Conservation (phyloP, 495 filamentous ascomycete genomes). For the Penicillium bovifimosum region DNA sequence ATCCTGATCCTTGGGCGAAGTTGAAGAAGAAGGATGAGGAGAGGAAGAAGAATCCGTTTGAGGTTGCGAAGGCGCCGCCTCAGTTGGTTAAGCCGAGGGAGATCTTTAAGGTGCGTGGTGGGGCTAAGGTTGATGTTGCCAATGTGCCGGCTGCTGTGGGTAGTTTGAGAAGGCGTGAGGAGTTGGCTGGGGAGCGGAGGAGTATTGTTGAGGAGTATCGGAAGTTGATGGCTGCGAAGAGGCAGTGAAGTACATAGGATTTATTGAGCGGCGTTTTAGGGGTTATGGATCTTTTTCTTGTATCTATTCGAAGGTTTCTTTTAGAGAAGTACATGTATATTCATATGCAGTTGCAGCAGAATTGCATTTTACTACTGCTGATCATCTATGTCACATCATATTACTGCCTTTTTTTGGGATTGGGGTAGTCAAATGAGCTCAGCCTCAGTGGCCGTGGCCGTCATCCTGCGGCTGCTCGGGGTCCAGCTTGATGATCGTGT, state of each 20-base stretch:
- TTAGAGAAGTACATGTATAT: background rate
- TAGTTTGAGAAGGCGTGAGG: constrained; percentile 76
- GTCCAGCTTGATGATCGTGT: constrained; percentile 98
- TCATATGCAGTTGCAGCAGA: constrained; percentile 21
- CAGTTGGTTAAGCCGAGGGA: constrained; percentile 61
- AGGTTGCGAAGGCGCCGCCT: constrained; percentile 78
- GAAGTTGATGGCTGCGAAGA: constrained; percentile 67
- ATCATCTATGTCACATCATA: constrained; percentile 29
- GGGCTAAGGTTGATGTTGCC: constrained; percentile 64
- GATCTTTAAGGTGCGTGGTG: constrained; percentile 62
- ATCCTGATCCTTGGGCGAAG: constrained; percentile 78
- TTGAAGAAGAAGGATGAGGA: constrained; percentile 57
- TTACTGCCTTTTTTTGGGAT: constrained; percentile 25
- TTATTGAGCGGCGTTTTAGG: background rate
- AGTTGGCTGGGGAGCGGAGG: constrained; percentile 67
- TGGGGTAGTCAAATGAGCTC: constrained; percentile 9
- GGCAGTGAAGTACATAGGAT: constrained; percentile 21
- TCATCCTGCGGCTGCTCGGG: constrained; percentile 77
- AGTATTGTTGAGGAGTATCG: constrained; percentile 79
- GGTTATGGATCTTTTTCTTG: background rate
- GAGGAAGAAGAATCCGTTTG: constrained; percentile 55
- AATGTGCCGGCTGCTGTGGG: constrained; percentile 72
- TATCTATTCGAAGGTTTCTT: too few species aligned
- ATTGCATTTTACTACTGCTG: constrained; percentile 12
- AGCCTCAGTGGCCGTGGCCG: constrained; percentile 41